phyloP scores from a whole-genome alignment of 805 yeast species.

The Candida ulmi region DNA sequence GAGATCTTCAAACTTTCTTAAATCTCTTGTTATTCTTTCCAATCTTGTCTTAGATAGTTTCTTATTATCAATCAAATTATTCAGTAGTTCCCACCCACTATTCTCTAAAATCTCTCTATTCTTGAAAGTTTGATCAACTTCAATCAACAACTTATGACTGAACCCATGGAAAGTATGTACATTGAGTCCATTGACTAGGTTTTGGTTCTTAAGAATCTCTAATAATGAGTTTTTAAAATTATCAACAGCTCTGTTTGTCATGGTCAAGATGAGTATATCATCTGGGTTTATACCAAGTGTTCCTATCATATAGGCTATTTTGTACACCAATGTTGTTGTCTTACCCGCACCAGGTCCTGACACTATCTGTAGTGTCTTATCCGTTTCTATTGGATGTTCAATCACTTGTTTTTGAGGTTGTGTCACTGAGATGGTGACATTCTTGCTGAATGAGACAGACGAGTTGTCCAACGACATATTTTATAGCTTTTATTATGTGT shows the following conservation, averaged over 20 bases:
- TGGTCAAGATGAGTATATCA: conserved; percentile 55
- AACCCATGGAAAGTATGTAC: conserved; percentile 62
- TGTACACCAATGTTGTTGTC: conserved; percentile 50
- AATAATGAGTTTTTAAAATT: conserved; percentile 31
- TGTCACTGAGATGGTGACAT: conserved; percentile 28
- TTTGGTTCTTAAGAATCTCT: conserved; percentile 27
- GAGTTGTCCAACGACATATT: background rate
- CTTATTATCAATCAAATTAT: conserved; percentile 25
- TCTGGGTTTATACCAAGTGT: conserved; percentile 36
- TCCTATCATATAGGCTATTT: conserved; percentile 43
- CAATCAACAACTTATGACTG: conserved; percentile 44
- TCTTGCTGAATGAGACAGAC: background rate
- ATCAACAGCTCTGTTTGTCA: conserved; percentile 66
- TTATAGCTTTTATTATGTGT: too few relatives aligned
- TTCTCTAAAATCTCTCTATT: conserved; percentile 46
- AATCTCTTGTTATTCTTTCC: background rate
- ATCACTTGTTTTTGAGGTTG: conserved; percentile 43
- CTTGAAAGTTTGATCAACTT: conserved; percentile 18
- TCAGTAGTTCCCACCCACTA: conserved; percentile 42
- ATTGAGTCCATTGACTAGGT: conserved; percentile 27
- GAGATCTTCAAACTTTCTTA: background rate
- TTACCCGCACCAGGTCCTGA: conserved; percentile 81
- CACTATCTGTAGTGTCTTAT: conserved; percentile 41
- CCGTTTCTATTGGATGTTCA: conserved; percentile 30
- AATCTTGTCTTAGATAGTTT: conserved; percentile 8